Base-by-base conservation (phyloP, 2,329 filamentous ascomycete genomes). In the Grosmannia serpens region DNA sequence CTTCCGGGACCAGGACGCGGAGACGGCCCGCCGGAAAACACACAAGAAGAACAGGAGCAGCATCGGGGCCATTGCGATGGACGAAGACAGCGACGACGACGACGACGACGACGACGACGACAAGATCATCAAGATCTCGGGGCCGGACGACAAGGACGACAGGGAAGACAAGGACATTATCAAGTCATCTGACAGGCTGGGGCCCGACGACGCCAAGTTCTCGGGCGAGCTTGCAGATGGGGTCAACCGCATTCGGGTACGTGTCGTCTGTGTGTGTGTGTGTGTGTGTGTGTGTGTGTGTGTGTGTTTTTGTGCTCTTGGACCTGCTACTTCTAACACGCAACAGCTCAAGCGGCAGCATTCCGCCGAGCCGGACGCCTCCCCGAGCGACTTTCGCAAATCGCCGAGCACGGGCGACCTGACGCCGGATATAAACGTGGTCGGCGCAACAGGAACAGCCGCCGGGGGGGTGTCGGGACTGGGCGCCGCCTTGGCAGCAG, bases 191-290 rank as follows among this genome's bases (percentile, higher is more conserved):
- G 78, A 82, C n/a, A 26, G 24, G 66, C 72, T 88, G 41, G 84
- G 78, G 8, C 82, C 85, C 1, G 88, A 92, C 63, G 89, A 92
- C 67, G 83, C 82, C 56, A 80, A 83, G 64, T 84, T 84, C 65
- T 82, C 86, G 58, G 86, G 86, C 55, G 88, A 92, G 70, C 77
- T 94, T 58, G 86, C 87, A 49, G 89, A 91, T 62, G 88, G 88
- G 53, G 87, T 94, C 55, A 83, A 89, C 66, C 86, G 89, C 65
- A 92, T 94, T 70, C 87, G 85, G 72, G 89, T 90, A 77, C 67
- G 82, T 71, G 50, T 73, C 29, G 35, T 35, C 6, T 35, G 15
- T 38, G 15, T 52, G n/a, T 41, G 49, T 8, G 24, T 44, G 35
- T 26, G 10, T 15, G 24, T 6, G 4, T 46, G 31, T 57, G 22